phyloP scores from a whole-genome alignment of 306 rosid genomes.

The Prunus salicina region DNA sequence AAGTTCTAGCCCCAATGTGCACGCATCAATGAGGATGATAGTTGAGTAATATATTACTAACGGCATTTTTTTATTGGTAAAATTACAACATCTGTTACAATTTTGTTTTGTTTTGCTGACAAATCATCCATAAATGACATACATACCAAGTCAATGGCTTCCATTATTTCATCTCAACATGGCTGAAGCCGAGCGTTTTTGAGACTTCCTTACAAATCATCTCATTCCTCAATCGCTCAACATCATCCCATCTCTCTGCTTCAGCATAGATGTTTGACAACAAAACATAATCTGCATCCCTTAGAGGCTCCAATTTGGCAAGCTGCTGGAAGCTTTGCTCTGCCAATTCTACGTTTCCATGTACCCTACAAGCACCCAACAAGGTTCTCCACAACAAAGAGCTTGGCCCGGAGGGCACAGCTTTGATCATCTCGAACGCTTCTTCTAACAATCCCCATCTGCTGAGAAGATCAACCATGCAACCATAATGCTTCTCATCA shows the following conservation, averaged over 20 bases:
- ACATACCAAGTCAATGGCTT: not conserved
- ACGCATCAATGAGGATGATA: not conserved
- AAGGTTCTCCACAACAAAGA: conserved; percentile 60
- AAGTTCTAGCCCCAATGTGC: not conserved
- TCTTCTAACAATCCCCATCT: conserved; percentile 60
- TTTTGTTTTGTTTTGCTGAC: not conserved
- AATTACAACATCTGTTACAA: not conserved
- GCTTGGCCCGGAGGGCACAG: conserved; percentile 27
- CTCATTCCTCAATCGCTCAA: conserved; percentile 52
- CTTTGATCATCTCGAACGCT: conserved; percentile 45
- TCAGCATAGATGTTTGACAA: conserved; percentile 68
- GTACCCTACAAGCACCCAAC: conserved; percentile 65
- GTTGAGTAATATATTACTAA: not conserved
- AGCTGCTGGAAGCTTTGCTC: conserved; percentile 53
- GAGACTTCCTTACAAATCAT: conserved; percentile 43
- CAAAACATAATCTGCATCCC: conserved; percentile 61
- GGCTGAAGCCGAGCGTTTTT: conserved; percentile 55
- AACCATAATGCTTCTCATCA: conserved; percentile 64
- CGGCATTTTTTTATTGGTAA: not conserved
- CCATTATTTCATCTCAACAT: conserved; percentile 27
- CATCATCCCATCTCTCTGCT: conserved; percentile 60
- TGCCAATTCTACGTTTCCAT: conserved; percentile 50
- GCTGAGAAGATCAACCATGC: conserved; percentile 68
- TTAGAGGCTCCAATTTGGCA: conserved; percentile 38
- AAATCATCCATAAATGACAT: not conserved